phyloP scores from a whole-genome alignment of 352 stramenopile genomes.

The Globisporangium mamillatum region DNA sequence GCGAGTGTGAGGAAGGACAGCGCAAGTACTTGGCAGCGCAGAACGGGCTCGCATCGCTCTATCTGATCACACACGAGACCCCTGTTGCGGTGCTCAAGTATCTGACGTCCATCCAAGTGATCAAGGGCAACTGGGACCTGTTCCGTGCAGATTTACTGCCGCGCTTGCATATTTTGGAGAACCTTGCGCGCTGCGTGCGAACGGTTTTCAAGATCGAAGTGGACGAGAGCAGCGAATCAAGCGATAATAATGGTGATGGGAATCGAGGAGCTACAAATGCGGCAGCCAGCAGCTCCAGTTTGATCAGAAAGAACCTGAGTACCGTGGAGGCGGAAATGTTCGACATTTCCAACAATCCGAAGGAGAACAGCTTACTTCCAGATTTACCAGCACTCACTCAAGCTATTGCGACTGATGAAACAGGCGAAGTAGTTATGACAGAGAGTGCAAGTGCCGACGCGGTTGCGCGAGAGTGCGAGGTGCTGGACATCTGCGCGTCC shows the following conservation, averaged over 20 bases:
- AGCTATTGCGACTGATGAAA: conserved; percentile 23
- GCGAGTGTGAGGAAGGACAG: conserved; percentile 84
- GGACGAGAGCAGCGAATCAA: not conserved
- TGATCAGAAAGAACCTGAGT: not conserved
- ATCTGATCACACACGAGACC: conserved; percentile 31
- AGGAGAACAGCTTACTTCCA: conserved; percentile 44
- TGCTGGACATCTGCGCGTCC: conserved; percentile 28
- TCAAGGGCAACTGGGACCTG: conserved; percentile 52
- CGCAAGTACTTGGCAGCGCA: conserved; percentile 68
- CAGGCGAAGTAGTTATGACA: not conserved
- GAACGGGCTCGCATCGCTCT: conserved; percentile 66
- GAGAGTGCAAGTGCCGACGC: conserved; percentile 4
- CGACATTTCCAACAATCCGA: conserved; percentile 27
- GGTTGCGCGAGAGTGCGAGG: conserved; percentile 37
- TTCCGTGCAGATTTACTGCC: conserved; percentile 72
- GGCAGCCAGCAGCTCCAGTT: not conserved
- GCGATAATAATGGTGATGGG: not conserved
- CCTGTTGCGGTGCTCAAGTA: conserved; percentile 52
- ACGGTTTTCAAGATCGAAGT: conserved; percentile 19
- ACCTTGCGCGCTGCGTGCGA: conserved; percentile 40
- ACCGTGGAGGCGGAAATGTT: conserved; percentile 1
- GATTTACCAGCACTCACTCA: conserved; percentile 29
- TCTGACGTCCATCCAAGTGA: conserved; percentile 35
- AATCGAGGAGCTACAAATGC: not conserved
- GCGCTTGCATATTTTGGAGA: conserved; percentile 65